Evolutionary conservation across 1,284 basidiomycete species (phyloP), one percentile per base, ranked within the genome.

Genomic region (Rhizoctonia solani): DNA sequence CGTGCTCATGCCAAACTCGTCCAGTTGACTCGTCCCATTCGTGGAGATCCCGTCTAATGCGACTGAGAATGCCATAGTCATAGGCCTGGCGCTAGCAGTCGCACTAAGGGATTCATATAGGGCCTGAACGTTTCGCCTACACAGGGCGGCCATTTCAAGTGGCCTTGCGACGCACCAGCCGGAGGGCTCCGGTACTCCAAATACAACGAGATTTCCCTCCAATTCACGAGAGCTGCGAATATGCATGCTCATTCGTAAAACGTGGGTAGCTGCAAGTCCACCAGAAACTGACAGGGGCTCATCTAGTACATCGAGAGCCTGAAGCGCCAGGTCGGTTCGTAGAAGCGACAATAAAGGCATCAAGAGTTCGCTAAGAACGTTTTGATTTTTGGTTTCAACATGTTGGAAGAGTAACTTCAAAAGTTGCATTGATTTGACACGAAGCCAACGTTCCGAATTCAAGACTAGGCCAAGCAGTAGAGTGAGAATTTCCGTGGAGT

Each of bases 301-400:
- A 73, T 97, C 94, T 1, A 98, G 83, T 16, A 97, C 93, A 54
- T 96, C 93, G 49, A 98, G 82, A 0, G 95, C 95, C 70, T 92
- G 86, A 2, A 87, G 78, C 4, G 94, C 89, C 29, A 95, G 83
- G 72, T 95, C 90, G 1, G 91, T 93, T 70, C 91, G 88, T 13
- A 97, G 81, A 27, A 97, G 82, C 27, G 93, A 87, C 34, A 98
- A 80, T 21, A 98, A 80, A 0, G 95, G 95, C 87, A 94, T 94
- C 23, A 97, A 83, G 21, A 96, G 81, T 75, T 96, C 95, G 0
- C 90, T 89, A 0, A 86, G 81, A 65, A 89, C 87, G 9, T 93
- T 83, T 21, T 87, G 85, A 59, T 83, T 87, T 69, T 88, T 82
- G 0, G 90, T 88, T 72, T 95, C 92, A 44, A 91, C 83, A 71